These are phyloP conservation scores for Cryptococcus jaspeensis DNA, from an alignment of 1,284 basidiomycete species.

Conservation along the genomic window DNA sequence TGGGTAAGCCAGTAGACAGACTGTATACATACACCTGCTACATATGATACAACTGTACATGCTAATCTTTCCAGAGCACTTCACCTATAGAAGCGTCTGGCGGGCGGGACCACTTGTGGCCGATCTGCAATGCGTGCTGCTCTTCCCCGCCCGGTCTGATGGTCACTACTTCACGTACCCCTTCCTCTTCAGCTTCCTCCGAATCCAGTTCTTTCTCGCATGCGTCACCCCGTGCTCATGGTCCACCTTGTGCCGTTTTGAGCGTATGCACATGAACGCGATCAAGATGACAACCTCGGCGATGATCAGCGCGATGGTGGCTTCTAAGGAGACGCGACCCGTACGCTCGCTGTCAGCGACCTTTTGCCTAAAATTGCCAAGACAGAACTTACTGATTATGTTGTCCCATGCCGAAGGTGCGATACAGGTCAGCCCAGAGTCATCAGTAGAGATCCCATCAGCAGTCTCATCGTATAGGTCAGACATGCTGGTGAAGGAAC, in stretches of 20 bases:
- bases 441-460: neutral
- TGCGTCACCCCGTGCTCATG: slow-evolving; percentile 4
- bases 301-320: neutral
- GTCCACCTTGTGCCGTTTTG: slow-evolving; percentile 7
- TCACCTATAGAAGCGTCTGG: no score
- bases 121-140: no score
- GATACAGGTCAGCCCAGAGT: slow-evolving; percentile 7
- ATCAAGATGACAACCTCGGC: slow-evolving; percentile 2
- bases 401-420: slow-evolving; percentile 6
- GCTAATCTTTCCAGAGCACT: no score
- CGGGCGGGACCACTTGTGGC: no score
- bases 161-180: neutral
- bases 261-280: slow-evolving; percentile 1
- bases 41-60: no score
- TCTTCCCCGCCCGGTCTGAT: neutral
- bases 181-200: neutral
- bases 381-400: slow-evolving; percentile 8
- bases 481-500: neutral
- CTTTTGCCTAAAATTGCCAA: no score
- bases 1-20: no score
- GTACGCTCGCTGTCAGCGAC: no score
- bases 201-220: slow-evolving; percentile 7
- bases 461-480: neutral
- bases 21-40: no score
- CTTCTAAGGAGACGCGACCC: neutral